phyloP scores from a whole-genome alignment of 2,329 filamentous ascomycete genomes.

The Fusarium kyushuense region DNA sequence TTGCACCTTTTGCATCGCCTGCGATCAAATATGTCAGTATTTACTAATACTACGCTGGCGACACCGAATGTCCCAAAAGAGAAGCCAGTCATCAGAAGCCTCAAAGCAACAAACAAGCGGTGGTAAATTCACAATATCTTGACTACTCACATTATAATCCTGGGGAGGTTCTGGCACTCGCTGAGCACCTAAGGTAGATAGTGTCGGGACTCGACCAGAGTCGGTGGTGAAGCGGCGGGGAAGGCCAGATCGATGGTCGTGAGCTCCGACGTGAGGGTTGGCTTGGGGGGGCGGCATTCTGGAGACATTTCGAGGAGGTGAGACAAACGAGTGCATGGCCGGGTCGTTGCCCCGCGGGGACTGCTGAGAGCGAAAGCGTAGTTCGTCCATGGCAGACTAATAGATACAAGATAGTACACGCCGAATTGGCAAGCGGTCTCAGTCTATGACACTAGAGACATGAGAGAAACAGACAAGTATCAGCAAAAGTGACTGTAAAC shows the following conservation, averaged over 20 bases:
- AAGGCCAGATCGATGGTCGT: conserved; percentile 81
- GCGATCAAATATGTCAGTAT: conserved; percentile 43
- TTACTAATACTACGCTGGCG: background rate
- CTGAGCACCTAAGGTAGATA: conserved; percentile 63
- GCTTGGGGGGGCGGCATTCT: conserved; percentile 69
- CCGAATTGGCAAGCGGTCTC: conserved; percentile 53
- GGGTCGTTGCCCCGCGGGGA: conserved; percentile 78
- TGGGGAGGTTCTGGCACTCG: conserved; percentile 61
- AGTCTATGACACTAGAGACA: conserved; percentile 53
- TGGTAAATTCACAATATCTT: conserved; percentile 4
- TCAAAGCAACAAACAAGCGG: conserved; percentile 1
- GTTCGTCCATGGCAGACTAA: conserved; percentile 74
- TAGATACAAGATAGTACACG: conserved; percentile 57
- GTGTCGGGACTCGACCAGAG: conserved; percentile 82
- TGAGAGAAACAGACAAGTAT: conserved; percentile 52
- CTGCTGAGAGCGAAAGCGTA: conserved; percentile 81
- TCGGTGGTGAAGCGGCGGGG: conserved; percentile 96
- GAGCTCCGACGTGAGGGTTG: conserved; percentile 56
- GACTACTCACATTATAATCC: conserved; percentile 61
- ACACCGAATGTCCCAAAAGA: background rate
- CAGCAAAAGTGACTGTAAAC: conserved; percentile 44
- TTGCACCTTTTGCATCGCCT: conserved; percentile 80
- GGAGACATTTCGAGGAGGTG: conserved; percentile 77
- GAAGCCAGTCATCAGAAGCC: conserved; percentile 29
- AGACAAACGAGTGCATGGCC: conserved; percentile 79